Base-by-base conservation (phyloP, 495 filamentous ascomycete genomes). In the Tuber umbilicatum region DNA sequence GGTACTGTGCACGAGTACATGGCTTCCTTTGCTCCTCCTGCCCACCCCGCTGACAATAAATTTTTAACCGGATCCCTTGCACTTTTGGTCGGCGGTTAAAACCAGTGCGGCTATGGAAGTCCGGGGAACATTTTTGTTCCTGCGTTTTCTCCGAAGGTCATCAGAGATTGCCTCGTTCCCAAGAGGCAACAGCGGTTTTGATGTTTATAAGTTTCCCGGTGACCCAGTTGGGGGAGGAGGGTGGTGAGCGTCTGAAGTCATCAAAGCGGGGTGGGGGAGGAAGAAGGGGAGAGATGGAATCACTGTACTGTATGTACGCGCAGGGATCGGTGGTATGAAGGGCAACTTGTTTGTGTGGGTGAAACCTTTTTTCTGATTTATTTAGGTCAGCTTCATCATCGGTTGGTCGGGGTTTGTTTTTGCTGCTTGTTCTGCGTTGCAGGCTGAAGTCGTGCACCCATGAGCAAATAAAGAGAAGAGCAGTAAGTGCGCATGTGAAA, bases 21-120 rank as follows among this genome's bases (percentile, higher is more conserved):
- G 23, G 23, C 7, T 55, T 55, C 23, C 5, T 27, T 55, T 27
- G 23, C 23, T 12, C 47, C 14, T 55, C 47, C 47, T 23, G 0
- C 2, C 47, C 6, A 27, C 9, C 23, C 6, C 27, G 17, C 21
- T n/a, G 7, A 55, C 19, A 55, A 55, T 55, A 9, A 10, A 3
- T 35, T 31, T 31, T 64, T 64, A 64, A 64, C 55, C 55, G 55
- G 55, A 64, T 64, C 55, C 55, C 55, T 64, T 64, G 12, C 55
- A 16, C 27, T 17, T 5, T 31, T 4, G 27, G 27, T 64, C 55
- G 55, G 27, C n/a, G 55, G 55, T 64, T 64, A 64, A 31, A 31
- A 31, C 27, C 10, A 64, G 10, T 16, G 55, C 12, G 55, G 6
- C 55, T 27, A 64, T 31, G 17, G 35, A 27, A 64, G 12, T 31